phyloP scores from a whole-genome alignment of 2,329 filamentous ascomycete species.

The Pseudogymnoascus sp. region DNA sequence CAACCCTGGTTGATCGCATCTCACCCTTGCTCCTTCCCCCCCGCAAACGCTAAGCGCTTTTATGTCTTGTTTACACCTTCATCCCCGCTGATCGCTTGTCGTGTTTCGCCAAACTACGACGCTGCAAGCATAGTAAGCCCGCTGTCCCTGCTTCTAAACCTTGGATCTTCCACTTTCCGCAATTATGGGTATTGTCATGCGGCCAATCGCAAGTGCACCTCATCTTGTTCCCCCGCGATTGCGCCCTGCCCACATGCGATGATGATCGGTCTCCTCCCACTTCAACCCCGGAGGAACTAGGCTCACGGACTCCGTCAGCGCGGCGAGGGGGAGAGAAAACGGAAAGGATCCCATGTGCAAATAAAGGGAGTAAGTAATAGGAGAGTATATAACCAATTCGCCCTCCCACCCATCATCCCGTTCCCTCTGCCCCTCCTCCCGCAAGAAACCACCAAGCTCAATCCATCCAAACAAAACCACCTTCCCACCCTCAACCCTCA shows the following conservation, averaged over 20 bases:
- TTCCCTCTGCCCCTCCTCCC: not conserved
- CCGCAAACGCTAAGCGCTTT: constrained; percentile 3
- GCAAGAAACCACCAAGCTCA: not conserved
- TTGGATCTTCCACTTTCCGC: not conserved
- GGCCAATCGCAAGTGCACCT: not conserved
- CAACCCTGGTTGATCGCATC: not conserved
- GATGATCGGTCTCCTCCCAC: not conserved
- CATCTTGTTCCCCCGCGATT: not conserved
- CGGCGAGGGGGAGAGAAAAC: not conserved
- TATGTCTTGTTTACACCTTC: constrained; percentile 4
- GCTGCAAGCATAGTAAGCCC: not conserved
- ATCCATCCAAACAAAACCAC: not conserved
- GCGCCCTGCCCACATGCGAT: constrained; percentile 2
- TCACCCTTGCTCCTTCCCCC: not conserved
- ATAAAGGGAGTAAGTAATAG: not conserved
- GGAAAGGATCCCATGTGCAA: not conserved
- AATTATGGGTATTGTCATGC: constrained; percentile 1
- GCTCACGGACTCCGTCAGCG: not conserved
- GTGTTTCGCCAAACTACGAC: not conserved
- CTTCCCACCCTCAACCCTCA: not conserved
- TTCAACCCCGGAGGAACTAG: not conserved
- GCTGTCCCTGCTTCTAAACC: not conserved
- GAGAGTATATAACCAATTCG: constrained; percentile 4
- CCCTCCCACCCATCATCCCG: not conserved
- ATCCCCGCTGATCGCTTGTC: not conserved